A percentile compares a stretch with the other conserved stretches of the same genome.
phyloP scores from a whole-genome alignment of 108 stramenopile genomes.

The Conticribra guillardii region DNA sequence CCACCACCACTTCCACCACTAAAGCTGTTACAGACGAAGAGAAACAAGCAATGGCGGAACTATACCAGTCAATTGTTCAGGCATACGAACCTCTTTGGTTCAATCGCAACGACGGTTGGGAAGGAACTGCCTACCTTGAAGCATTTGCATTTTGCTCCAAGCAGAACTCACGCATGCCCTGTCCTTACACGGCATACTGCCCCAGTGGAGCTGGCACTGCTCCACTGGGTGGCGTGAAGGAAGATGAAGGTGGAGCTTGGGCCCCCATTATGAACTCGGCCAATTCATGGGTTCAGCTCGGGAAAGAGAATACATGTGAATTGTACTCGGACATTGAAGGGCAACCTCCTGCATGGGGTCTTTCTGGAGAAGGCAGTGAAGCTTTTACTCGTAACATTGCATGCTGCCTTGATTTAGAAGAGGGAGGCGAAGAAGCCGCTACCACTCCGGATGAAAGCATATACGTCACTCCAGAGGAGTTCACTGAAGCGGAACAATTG shows the following conservation, averaged over 20 bases:
- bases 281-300: slow-evolving; percentile 23
- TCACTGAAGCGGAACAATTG: slow-evolving; percentile 6
- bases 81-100: slow-evolving; percentile 6
- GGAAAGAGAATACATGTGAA: slow-evolving; percentile 15
- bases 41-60: neutral
- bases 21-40: neutral
- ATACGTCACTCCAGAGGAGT: slow-evolving; percentile 6
- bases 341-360: slow-evolving; percentile 23
- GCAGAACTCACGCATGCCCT: slow-evolving; percentile 1
- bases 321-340: neutral
- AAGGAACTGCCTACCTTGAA: slow-evolving; percentile 4
- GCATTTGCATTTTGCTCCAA: slow-evolving; percentile 18
- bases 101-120: slow-evolving; percentile 14
- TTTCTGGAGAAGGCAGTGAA: slow-evolving; percentile 23
- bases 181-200: slow-evolving; percentile 30
- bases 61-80: neutral
- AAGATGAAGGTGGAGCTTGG: neutral
- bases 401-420: slow-evolving; percentile 19
- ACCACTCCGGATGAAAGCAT: neutral
- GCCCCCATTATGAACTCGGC: slow-evolving; percentile 12
- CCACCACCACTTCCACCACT: neutral
- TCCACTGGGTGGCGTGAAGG: slow-evolving; percentile 12
- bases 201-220: slow-evolving; percentile 10
- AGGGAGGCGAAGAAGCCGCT: neutral
- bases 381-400: slow-evolving; percentile 27